Percentiles rank a stretch among this genome's conserved stretches.
These are phyloP conservation scores for Boehmeria nivea DNA, from an alignment of 306 rosid genomes.

Conservation along the genomic window DNA sequence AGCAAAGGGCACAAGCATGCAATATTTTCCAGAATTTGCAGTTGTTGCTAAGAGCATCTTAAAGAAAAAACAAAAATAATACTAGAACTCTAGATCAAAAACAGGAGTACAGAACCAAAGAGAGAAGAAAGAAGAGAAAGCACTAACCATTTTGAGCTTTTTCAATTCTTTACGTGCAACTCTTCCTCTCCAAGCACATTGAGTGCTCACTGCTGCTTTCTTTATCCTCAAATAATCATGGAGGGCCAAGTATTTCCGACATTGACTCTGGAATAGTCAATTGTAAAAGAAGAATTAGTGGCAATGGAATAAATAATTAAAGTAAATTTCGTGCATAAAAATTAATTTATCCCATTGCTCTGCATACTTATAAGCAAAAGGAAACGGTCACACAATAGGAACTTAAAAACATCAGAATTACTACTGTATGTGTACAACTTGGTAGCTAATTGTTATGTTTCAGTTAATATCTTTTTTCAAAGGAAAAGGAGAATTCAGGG, in stretches of 20 bases:
- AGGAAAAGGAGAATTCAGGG: no score
- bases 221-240: conserved; percentile 30
- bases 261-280: conserved; percentile 39
- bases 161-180: conserved; percentile 61
- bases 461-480: no score
- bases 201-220: conserved; percentile 51
- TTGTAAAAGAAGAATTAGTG: no score
- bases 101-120: not conserved
- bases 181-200: conserved; percentile 64
- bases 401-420: no score
- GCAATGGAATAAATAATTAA: not conserved
- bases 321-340: no score
- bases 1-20: conserved; percentile 2
- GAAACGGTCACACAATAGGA: no score
- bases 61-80: not conserved
- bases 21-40: no score
- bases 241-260: conserved; percentile 37
- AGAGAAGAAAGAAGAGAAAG: not conserved
- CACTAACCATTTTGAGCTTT: conserved; percentile 60
- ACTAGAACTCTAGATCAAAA: not conserved
- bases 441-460: no score
- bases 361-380: no score
- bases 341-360: no score
- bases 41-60: not conserved
- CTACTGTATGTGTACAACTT: no score